Conservation (phyloP, 352 stramenopile species). For the Saprolegnia diclina region DNA sequence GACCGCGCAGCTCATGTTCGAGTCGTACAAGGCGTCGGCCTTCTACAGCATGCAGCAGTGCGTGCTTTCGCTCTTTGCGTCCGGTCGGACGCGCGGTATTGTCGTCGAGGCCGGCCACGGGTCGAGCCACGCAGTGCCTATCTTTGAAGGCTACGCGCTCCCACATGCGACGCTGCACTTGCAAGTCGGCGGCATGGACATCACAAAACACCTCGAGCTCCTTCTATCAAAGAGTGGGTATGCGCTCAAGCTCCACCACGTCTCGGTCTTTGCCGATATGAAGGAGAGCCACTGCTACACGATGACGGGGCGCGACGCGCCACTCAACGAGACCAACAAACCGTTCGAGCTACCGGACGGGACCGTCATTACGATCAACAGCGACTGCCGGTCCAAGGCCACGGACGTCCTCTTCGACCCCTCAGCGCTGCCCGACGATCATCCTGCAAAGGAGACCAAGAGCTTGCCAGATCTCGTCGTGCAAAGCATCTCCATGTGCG, state of each 20-base stretch:
- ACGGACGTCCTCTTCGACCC: constrained; percentile 83
- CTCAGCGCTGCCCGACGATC: constrained; percentile 90
- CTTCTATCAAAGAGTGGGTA: constrained; percentile 60
- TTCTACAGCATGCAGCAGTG: constrained; percentile 85
- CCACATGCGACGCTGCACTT: constrained; percentile 69
- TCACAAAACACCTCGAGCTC: constrained; percentile 66
- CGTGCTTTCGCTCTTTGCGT: constrained; percentile 80
- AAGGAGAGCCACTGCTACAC: constrained; percentile 56
- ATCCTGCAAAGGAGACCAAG: constrained; percentile 52
- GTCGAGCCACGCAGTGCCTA: constrained; percentile 77
- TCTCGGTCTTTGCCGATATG: constrained; percentile 77
- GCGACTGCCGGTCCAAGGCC: constrained; percentile 54
- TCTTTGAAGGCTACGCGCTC: constrained; percentile 70
- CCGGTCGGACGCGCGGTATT: constrained; percentile 77
- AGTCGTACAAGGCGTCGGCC: constrained; percentile 69
- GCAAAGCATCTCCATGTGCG: constrained; percentile 82
- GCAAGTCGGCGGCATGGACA: constrained; percentile 64
- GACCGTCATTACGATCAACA: constrained; percentile 80
- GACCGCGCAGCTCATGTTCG: constrained; percentile 83
- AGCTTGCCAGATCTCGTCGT: constrained; percentile 79
- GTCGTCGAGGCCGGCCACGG: constrained; percentile 84
- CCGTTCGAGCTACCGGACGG: constrained; percentile 79
- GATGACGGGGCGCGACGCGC: constrained; percentile 18
- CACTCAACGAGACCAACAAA: constrained; percentile 33
- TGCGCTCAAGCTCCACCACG: constrained; percentile 60